Conservation (phyloP, 257 asterid genomes). For the Voacanga thouarsii region DNA sequence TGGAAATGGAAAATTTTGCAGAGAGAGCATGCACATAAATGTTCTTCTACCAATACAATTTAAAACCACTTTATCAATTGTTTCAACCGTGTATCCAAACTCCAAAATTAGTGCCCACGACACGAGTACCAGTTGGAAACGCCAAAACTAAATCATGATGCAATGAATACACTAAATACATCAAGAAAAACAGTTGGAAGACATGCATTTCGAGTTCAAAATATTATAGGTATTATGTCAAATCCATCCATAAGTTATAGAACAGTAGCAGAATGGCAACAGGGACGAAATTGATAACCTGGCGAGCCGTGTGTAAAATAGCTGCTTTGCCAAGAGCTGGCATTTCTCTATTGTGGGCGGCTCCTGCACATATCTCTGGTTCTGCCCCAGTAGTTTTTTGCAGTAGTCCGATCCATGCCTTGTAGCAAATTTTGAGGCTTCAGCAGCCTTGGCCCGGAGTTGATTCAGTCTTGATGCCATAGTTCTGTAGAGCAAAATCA, state of each 20-base stretch:
- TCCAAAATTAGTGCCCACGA: too few relatives aligned
- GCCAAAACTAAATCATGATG: too few relatives aligned
- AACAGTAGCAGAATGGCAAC: background rate
- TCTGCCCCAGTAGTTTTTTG: slow-evolving; percentile 24
- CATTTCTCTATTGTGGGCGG: slow-evolving; percentile 36
- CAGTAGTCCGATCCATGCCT: slow-evolving; percentile 25
- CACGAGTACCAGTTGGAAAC: too few relatives aligned
- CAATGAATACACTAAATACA: too few relatives aligned
- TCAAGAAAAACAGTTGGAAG: background rate
- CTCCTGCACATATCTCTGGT: slow-evolving; percentile 27
- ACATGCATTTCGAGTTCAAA: background rate
- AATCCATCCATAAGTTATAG: too few relatives aligned
- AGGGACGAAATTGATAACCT: slow-evolving; percentile 11
- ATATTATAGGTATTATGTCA: too few relatives aligned
- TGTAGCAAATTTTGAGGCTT: slow-evolving; percentile 24
- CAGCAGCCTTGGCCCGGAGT: slow-evolving; percentile 22
- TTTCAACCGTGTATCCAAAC: too few relatives aligned
- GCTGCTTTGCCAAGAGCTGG: slow-evolving; percentile 21
- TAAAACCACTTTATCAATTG: too few relatives aligned
- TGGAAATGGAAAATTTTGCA: background rate
- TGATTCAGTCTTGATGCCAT: slow-evolving; percentile 27
- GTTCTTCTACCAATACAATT: background rate
- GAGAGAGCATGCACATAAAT: background rate
- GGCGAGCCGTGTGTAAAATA: slow-evolving; percentile 27
- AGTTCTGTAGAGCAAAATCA: slow-evolving; percentile 6